A percentile compares a stretch with the other conserved stretches of the same genome.
Conservation (phyloP, 352 stramenopile species). For the Phytophthora hibernalis region DNA sequence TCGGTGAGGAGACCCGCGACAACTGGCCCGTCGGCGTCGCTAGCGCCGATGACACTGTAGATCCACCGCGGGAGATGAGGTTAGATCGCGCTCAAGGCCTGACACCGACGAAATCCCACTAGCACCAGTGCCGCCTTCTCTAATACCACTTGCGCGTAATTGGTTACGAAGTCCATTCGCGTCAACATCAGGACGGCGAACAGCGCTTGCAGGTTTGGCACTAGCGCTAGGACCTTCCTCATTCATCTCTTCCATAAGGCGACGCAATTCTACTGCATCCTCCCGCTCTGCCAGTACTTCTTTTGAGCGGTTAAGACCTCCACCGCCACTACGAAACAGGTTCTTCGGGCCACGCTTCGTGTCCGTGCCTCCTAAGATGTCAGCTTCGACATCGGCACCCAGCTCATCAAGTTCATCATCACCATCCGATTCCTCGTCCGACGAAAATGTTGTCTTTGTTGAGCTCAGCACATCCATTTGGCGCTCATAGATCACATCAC, state of each 20-base stretch:
- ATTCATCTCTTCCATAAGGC: slow-evolving; percentile 87
- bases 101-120: slow-evolving; percentile 45
- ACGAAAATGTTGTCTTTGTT: slow-evolving; percentile 67
- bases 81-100: slow-evolving; percentile 37
- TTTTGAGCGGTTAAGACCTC: slow-evolving; percentile 79
- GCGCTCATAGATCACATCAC: slow-evolving; percentile 84
- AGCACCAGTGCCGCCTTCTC: slow-evolving; percentile 48
- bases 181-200: slow-evolving; percentile 71
- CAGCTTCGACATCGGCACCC: slow-evolving; percentile 79
- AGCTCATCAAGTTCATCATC: slow-evolving; percentile 79
- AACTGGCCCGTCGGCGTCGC: slow-evolving; percentile 71
- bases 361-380: slow-evolving; percentile 72
- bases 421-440: slow-evolving; percentile 76
- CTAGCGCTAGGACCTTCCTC: slow-evolving; percentile 52
- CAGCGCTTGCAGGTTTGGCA: slow-evolving; percentile 41
- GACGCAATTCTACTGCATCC: slow-evolving; percentile 78
- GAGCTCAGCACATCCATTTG: slow-evolving; percentile 85
- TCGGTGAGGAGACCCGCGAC: slow-evolving; percentile 74
- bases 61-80: slow-evolving; percentile 60
- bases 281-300: slow-evolving; percentile 78
- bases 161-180: slow-evolving; percentile 67
- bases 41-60: slow-evolving; percentile 67
- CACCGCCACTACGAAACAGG: slow-evolving; percentile 78
- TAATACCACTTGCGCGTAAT: slow-evolving; percentile 76
- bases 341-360: slow-evolving; percentile 77